These are phyloP conservation scores for Plasmodium yoelii DNA, from an alignment of 169 alveolate genomes.

Conservation along the genomic window DNA sequence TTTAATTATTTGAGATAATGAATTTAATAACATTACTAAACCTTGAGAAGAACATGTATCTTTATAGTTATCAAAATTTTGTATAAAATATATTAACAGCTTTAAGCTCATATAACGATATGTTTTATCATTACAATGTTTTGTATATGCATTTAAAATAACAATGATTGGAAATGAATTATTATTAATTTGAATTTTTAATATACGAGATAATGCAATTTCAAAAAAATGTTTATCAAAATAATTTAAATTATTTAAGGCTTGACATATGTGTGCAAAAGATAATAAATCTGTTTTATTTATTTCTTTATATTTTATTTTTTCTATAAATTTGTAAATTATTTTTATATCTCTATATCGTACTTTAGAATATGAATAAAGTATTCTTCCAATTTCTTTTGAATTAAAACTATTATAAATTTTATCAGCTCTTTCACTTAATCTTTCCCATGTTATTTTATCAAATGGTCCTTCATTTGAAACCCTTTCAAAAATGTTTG, in stretches of 20 bases:
- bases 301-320: constrained; percentile 51
- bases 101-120: constrained; percentile 23
- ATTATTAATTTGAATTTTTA: constrained; percentile 5
- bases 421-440: constrained; percentile 56
- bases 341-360: constrained; percentile 59
- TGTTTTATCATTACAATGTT: constrained; percentile 43
- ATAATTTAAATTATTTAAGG: constrained; percentile 60
- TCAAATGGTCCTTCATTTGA: constrained; percentile 71
- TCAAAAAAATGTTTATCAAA: constrained; percentile 46
- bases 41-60: constrained; percentile 52
- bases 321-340: constrained; percentile 53
- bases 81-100: constrained; percentile 24
- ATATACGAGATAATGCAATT: constrained; percentile 1
- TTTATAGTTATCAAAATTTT: constrained; percentile 23
- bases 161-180: constrained; percentile 53
- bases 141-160: constrained; percentile 49
- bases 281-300: constrained; percentile 28
- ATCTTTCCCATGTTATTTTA: constrained; percentile 61
- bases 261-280: constrained; percentile 62
- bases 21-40: constrained; percentile 51
- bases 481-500: constrained; percentile 51
- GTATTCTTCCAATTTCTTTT: constrained; percentile 71
- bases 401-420: constrained; percentile 35
- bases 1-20: constrained; percentile 51
- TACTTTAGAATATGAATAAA: constrained; percentile 60